These are phyloP conservation scores for Coemansia sp. DNA, from an alignment of 192 early-diverging fungal species.

Conservation along the genomic window DNA sequence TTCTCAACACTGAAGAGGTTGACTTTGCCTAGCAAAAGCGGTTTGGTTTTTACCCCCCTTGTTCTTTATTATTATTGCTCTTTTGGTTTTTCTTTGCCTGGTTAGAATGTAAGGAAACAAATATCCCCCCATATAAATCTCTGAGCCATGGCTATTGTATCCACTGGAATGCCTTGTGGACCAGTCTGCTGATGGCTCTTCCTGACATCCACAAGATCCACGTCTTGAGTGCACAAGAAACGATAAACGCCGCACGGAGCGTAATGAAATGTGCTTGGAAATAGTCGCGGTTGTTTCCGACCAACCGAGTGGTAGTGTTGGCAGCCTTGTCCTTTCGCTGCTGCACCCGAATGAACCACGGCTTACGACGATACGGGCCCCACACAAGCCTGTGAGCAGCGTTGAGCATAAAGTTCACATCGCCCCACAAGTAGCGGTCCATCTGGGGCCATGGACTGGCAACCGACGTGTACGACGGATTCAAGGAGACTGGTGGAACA, in stretches of 20 bases:
- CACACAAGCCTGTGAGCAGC: conserved; percentile 10
- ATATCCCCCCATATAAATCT: too few relatives aligned
- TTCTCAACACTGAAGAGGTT: conserved; percentile 57
- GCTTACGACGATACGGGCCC: conserved; percentile 33
- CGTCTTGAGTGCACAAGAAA: conserved; percentile 21
- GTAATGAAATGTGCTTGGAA: conserved; percentile 21
- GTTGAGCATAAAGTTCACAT: conserved; percentile 34
- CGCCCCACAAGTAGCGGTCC: conserved; percentile 29
- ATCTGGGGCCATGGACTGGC: conserved; percentile 46
- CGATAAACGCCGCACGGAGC: conserved; percentile 14
- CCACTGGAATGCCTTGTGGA: not conserved
- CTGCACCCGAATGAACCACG: conserved; percentile 18
- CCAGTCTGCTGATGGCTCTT: not conserved
- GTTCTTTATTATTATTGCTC: not conserved
- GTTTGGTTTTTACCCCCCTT: too few relatives aligned
- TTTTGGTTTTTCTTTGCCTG: not conserved
- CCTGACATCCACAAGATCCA: not conserved
- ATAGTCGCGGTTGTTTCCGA: conserved; percentile 23
- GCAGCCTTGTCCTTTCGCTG: not conserved
- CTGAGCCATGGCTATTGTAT: not conserved
- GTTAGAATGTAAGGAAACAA: too few relatives aligned
- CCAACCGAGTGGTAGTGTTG: not conserved
- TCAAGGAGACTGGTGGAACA: conserved; percentile 4
- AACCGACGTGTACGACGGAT: conserved; percentile 20
- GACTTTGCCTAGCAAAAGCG: conserved; percentile 7